A percentile compares a stretch with the other conserved stretches of the same genome.
Evolutionary conservation across 106 monocot genomes (phyloP).

Genomic region (Triglochin maritima): DNA sequence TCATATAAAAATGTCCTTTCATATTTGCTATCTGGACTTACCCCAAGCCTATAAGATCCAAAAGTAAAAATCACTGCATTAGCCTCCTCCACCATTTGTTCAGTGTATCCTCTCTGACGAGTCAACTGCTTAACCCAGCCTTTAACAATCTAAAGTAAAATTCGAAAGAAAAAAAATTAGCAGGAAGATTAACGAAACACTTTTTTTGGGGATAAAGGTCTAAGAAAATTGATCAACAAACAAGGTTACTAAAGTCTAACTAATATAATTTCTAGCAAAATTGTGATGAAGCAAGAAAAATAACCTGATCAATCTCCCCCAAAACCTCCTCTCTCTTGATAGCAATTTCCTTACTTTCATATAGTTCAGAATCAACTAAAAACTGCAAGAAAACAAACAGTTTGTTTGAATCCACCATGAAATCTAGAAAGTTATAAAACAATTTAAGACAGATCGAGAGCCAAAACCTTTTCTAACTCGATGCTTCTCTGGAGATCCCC

Average conservation of each 20-base stretch:
- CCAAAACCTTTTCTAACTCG: slow-evolving; percentile 61
- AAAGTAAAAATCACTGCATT: slow-evolving; percentile 95
- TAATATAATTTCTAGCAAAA: neutral
- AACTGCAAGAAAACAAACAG: slow-evolving; percentile 25
- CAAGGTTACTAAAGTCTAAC: no score
- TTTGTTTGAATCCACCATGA: neutral
- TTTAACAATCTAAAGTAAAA: slow-evolving; percentile 61
- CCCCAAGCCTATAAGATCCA: slow-evolving; percentile 96
- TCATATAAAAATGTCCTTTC: neutral
- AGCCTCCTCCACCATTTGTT: slow-evolving; percentile 94
- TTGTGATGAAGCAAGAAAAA: neutral
- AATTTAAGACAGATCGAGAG: neutral
- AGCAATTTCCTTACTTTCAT: slow-evolving; percentile 66
- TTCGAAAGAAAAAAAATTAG: neutral
- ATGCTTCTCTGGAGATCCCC: slow-evolving; percentile 44
- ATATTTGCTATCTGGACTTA: slow-evolving; percentile 16
- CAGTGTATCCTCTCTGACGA: slow-evolving; percentile 72
- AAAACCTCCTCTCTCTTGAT: slow-evolving; percentile 61
- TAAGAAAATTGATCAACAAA: neutral
- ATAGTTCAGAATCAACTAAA: slow-evolving; percentile 64
- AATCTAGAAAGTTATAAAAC: neutral
- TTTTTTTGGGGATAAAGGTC: slow-evolving; percentile 1
- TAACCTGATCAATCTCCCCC: slow-evolving; percentile 60
- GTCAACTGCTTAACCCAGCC: slow-evolving; percentile 92
- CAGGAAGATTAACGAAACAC: neutral